Evolutionary conservation across 2,329 filamentous ascomycete species (phyloP).

Genomic region (Ascochyta clinopodiicola): DNA sequence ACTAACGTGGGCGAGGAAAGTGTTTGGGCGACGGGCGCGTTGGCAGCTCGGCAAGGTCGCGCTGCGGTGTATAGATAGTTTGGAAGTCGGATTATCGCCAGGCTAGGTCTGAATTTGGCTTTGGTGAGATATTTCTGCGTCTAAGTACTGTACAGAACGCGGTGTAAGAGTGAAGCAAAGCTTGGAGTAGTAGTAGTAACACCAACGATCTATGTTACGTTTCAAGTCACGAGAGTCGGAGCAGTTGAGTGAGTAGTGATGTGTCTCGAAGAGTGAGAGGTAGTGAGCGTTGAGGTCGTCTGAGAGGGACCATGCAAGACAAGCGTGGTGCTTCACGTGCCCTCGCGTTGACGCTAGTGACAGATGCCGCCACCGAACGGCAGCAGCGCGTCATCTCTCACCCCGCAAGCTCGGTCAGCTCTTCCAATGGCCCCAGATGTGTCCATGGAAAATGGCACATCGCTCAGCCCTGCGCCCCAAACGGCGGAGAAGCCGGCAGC

Average conservation of each 20-base stretch:
- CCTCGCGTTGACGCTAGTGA: slow-evolving; percentile 8
- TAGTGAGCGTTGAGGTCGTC: neutral
- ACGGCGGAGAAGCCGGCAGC: slow-evolving; percentile 22
- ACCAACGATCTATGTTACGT: neutral
- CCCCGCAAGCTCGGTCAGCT: slow-evolving; percentile 2
- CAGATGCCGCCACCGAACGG: neutral
- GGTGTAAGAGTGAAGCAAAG: neutral
- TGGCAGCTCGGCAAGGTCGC: slow-evolving; percentile 30
- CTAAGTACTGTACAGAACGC: neutral
- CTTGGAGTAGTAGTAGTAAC: neutral
- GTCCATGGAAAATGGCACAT: slow-evolving; percentile 17
- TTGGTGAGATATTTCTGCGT: neutral
- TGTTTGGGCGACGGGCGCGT: slow-evolving; percentile 20
- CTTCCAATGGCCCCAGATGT: slow-evolving; percentile 16
- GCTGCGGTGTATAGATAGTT: slow-evolving; percentile 22
- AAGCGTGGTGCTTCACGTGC: neutral
- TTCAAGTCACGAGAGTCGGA: neutral
- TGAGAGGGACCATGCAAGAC: neutral
- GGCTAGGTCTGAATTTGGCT: neutral
- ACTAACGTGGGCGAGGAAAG: slow-evolving; percentile 26
- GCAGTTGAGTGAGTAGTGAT: neutral
- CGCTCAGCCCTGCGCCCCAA: slow-evolving; percentile 6
- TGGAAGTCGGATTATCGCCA: slow-evolving; percentile 4
- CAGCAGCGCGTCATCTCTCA: slow-evolving; percentile 10
- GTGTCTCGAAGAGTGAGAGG: neutral